phyloP scores from a whole-genome alignment of 2,329 filamentous ascomycete genomes.

The Epichloe aotearoae region DNA sequence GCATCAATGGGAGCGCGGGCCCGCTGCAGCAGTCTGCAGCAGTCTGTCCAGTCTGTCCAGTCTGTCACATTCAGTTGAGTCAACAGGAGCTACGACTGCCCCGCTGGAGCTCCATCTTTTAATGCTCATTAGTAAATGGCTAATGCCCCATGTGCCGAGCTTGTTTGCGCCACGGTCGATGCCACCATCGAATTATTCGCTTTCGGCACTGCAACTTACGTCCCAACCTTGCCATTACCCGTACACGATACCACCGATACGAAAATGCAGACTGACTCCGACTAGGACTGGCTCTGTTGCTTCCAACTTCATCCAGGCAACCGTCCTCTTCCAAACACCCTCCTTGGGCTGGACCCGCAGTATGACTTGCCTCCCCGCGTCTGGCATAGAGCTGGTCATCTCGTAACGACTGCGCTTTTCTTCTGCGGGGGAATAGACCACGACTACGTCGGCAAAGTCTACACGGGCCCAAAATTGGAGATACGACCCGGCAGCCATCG shows the following conservation, averaged over 20 bases:
- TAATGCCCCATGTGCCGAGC: not conserved
- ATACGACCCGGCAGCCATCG: slow-evolving; percentile 9
- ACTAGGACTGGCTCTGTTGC: not conserved
- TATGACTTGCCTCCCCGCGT: slow-evolving; percentile 21
- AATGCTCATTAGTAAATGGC: too few species aligned
- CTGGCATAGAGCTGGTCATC: slow-evolving; percentile 22
- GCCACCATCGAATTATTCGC: not conserved
- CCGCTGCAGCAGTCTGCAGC: too few species aligned
- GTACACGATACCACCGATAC: not conserved
- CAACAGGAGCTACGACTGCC: too few species aligned
- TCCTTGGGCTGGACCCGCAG: slow-evolving; percentile 11
- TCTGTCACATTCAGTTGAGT: too few species aligned
- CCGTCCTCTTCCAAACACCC: not conserved
- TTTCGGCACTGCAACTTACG: not conserved
- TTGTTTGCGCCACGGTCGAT: not conserved
- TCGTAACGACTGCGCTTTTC: slow-evolving; percentile 12
- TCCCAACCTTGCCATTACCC: not conserved
- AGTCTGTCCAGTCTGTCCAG: too few species aligned
- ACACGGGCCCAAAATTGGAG: not conserved
- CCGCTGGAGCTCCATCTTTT: too few species aligned
- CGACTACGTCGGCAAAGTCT: not conserved
- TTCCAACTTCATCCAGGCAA: not conserved
- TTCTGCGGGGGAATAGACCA: slow-evolving; percentile 3
- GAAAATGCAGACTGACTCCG: not conserved
- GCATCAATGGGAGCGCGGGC: too few species aligned